Evolutionary conservation across 352 stramenopile genomes (phyloP), one percentile per base, ranked within the genome.

Genomic region (Pythium rishiriense): DNA sequence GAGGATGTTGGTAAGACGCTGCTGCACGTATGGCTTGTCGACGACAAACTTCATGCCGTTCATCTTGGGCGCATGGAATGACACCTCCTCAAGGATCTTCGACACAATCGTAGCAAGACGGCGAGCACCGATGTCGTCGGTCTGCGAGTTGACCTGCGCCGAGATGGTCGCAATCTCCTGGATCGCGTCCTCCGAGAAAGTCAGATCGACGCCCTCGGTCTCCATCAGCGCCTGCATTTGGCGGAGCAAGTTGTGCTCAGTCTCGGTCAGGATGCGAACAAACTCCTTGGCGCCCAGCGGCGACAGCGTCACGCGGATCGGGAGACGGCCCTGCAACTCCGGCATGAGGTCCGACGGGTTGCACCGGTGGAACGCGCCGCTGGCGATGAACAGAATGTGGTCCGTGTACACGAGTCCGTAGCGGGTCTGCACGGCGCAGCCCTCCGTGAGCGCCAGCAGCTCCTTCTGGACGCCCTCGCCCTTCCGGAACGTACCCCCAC

Each of bases 381-480:
- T 91, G 8, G 91, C 95, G 73, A 99, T 98, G 70, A 99, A 99
- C 21, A 99, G 74, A 57, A 99, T 99, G 77, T 98, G 98, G 80
- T 99, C 96, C 55, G 98, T 99, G 78, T 99, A 98, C 25, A 99
- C 87, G 66, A 99, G 72, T 10, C 75, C 76, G 49, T 91, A 85
- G 68, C 98, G 97, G 19, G 96, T 99, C 66, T 86, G 96, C 31
- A 98, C 85, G 21, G 93, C 97, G 26, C 90, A 98, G 33, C 98
- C 98, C 85, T 99, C 98, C 7, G 99, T 98, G 35, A 99, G 76
- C n/a, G 98, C 97, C 29, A 99, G 77, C 43, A 99, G 76, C 75
- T 99, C 98, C 66, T 98, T 97, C 79, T 99, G 97, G 35, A 99
- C 98, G 31, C 98, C 97, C 73, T 99, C 97, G 22, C 95, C 94